Evolutionary conservation across 2,329 filamentous ascomycete species (phyloP).

Genomic region (Rutstroemia sp.): DNA sequence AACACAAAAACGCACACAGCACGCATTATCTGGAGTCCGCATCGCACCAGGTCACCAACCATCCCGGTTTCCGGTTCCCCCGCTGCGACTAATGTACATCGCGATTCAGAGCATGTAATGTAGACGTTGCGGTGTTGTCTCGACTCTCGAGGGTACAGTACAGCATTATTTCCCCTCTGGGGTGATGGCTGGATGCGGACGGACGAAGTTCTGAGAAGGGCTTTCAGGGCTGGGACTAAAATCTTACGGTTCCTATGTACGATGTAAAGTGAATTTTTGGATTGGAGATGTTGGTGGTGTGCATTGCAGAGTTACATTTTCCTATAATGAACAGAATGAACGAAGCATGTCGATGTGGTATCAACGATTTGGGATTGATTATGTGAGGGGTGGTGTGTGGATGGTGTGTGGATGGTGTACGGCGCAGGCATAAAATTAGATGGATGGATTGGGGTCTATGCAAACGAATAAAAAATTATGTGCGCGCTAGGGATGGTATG

Average conservation of each 20-base stretch:
- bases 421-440: background rate
- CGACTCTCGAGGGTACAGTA: too few relatives aligned
- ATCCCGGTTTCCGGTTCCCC: too few relatives aligned
- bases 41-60: too few relatives aligned
- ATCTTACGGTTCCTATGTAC: background rate
- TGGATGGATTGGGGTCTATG: background rate
- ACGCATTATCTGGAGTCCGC: too few relatives aligned
- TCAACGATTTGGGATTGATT: background rate
- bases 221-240: background rate
- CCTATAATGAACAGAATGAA: background rate
- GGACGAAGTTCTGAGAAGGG: too few relatives aligned
- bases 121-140: too few relatives aligned
- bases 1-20: background rate
- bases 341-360: background rate
- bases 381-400: conserved; percentile 1
- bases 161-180: too few relatives aligned
- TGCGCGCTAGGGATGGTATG: background rate
- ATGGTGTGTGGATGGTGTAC: background rate
- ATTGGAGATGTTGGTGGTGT: background rate
- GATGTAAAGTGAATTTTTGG: background rate
- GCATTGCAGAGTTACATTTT: conserved; percentile 4
- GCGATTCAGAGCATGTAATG: too few relatives aligned
- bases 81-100: too few relatives aligned
- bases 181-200: too few relatives aligned
- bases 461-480: too few relatives aligned